A percentile compares a stretch with the other conserved stretches of the same genome.
Conservation (phyloP, 2,329 filamentous ascomycete species). For the Erysiphe pulchra region DNA sequence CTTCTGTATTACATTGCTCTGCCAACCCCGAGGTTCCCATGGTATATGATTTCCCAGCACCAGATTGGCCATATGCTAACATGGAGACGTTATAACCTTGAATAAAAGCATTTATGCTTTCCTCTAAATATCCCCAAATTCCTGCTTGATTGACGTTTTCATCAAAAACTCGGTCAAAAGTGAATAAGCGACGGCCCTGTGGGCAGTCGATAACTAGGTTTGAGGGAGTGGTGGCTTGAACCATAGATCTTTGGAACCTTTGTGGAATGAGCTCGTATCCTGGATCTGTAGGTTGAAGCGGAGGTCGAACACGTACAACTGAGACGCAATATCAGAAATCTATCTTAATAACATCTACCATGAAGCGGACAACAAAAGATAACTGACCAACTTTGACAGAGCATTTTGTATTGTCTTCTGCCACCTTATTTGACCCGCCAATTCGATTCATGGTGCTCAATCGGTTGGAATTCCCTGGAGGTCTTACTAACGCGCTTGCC, state of each 20-base stretch:
- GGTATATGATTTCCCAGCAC: conserved; percentile 91
- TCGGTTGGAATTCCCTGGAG: conserved; percentile 56
- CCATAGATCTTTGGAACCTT: conserved; percentile 78
- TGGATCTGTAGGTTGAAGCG: conserved; percentile 59
- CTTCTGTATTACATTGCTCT: conserved; percentile 43
- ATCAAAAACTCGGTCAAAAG: conserved; percentile 86
- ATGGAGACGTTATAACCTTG: conserved; percentile 98
- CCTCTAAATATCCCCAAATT: conserved; percentile 78
- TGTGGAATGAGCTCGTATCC: conserved; percentile 89
- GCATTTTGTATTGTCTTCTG: conserved; percentile 73
- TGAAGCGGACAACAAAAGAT: not conserved
- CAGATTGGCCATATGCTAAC: conserved; percentile 89
- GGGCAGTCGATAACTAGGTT: conserved; percentile 73
- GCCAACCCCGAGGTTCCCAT: conserved; percentile 84
- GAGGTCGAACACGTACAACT: conserved; percentile 85
- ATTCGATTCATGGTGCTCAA: conserved; percentile 62
- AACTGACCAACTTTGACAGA: conserved; percentile 88
- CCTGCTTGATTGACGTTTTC: conserved; percentile 67
- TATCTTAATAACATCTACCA: not conserved
- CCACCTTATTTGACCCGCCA: conserved; percentile 47
- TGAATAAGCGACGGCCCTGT: conserved; percentile 80
- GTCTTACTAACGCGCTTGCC: conserved; percentile 55
- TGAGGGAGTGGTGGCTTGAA: conserved; percentile 67
- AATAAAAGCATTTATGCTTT: conserved; percentile 71
- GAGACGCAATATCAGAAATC: conserved; percentile 3